Conservation (phyloP, 106 monocot genomes). For the Apostasia ramifera region DNA sequence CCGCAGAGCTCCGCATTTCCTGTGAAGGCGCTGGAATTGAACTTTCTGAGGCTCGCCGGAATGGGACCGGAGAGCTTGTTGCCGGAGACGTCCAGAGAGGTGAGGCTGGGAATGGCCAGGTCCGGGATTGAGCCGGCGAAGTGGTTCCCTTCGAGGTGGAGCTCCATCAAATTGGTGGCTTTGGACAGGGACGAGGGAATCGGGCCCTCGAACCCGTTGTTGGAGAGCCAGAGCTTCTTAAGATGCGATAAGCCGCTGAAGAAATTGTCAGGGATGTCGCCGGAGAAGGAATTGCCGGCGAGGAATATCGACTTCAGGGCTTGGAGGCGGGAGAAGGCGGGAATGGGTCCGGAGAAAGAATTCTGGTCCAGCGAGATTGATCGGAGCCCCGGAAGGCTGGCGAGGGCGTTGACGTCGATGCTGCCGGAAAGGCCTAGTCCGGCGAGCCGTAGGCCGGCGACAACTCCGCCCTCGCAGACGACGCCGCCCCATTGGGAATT, state of each 20-base stretch:
- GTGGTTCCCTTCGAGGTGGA: slow-evolving; percentile 53
- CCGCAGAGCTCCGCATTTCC: slow-evolving; percentile 52
- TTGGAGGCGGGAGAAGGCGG: slow-evolving; percentile 34
- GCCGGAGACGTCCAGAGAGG: slow-evolving; percentile 37
- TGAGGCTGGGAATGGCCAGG: slow-evolving; percentile 14
- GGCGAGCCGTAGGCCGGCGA: slow-evolving; percentile 44
- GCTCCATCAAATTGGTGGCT: slow-evolving; percentile 34
- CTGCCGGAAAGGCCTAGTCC: slow-evolving; percentile 37
- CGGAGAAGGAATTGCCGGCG: slow-evolving; percentile 53
- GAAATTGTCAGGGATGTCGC: slow-evolving; percentile 30
- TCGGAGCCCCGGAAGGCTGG: slow-evolving; percentile 39
- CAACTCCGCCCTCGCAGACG: slow-evolving; percentile 34
- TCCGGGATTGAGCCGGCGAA: slow-evolving; percentile 51
- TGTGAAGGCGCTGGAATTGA: slow-evolving; percentile 35
- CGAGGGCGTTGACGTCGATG: slow-evolving; percentile 44
- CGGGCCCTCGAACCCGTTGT: slow-evolving; percentile 40
- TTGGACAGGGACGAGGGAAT: slow-evolving; percentile 46
- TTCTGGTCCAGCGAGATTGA: slow-evolving; percentile 44
- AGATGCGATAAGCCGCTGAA: slow-evolving; percentile 44
- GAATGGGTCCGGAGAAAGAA: slow-evolving; percentile 58
- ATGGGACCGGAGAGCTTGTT: slow-evolving; percentile 51
- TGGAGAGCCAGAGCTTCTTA: slow-evolving; percentile 60
- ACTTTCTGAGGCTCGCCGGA: slow-evolving; percentile 37
- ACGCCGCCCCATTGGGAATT: slow-evolving; percentile 43
- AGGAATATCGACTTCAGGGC: slow-evolving; percentile 54